These are phyloP conservation scores for Corymbia citriodora DNA, from an alignment of 441 rosid species.

Conservation along the genomic window DNA sequence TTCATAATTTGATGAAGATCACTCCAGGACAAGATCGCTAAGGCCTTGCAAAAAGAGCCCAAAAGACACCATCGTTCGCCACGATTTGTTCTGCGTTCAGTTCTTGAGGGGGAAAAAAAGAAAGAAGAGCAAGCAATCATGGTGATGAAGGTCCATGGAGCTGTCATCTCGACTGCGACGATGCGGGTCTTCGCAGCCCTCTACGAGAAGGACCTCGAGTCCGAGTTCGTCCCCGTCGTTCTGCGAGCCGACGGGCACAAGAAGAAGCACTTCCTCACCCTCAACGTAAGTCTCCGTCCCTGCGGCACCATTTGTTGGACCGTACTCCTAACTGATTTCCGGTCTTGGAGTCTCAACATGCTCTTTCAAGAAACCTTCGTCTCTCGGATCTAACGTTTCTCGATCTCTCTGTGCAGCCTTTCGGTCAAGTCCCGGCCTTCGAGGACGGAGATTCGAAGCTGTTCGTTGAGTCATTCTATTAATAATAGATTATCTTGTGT, in stretches of 20 bases:
- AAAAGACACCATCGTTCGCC: rapidly evolving
- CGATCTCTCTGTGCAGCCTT: background rate
- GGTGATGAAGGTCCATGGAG: too few relatives aligned
- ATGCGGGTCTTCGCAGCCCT: too few relatives aligned
- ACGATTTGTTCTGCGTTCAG: too few relatives aligned
- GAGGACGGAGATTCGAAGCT: background rate
- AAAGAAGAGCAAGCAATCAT: too few relatives aligned
- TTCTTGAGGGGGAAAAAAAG: too few relatives aligned
- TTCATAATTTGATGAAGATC: too few relatives aligned
- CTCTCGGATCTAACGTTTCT: background rate
- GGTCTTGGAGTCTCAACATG: background rate
- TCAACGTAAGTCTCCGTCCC: background rate
- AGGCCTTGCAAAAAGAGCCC: too few relatives aligned
- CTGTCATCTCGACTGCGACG: rapidly evolving
- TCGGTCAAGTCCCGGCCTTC: background rate
- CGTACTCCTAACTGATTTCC: background rate
- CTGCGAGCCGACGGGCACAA: background rate
- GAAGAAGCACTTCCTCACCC: background rate
- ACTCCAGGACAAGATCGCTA: too few relatives aligned
- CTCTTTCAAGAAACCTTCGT: background rate
- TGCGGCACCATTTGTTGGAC: background rate
- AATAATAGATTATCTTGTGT: too few relatives aligned
- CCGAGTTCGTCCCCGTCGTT: background rate
- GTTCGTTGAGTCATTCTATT: background rate
- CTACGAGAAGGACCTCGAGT: background rate